These are phyloP conservation scores for Leccinellum luteum DNA, from an alignment of 768 basidiomycete species.

Conservation along the genomic window DNA sequence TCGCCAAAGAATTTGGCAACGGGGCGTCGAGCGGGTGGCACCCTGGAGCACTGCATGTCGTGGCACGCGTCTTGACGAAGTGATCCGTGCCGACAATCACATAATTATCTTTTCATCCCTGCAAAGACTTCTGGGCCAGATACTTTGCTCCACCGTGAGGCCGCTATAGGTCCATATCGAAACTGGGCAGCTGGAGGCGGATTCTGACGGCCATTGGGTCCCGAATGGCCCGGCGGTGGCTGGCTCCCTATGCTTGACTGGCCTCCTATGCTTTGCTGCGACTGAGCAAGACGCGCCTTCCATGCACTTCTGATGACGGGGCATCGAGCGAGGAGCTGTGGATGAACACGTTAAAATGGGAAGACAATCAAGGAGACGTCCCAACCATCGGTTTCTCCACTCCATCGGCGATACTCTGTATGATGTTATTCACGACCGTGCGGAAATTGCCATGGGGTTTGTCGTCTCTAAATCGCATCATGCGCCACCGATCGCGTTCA, in stretches of 20 bases:
- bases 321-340: constrained; percentile 66
- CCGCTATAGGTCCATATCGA: constrained; percentile 63
- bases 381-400: constrained; percentile 85
- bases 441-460: constrained; percentile 91
- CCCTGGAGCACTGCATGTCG: constrained; percentile 4
- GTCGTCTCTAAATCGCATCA: constrained; percentile 94
- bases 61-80: constrained; percentile 5
- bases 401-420: constrained; percentile 90
- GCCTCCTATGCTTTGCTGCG: constrained; percentile 24
- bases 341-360: constrained; percentile 14
- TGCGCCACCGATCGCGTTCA: constrained; percentile 65
- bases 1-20: constrained; percentile 1
- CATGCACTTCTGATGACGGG: constrained; percentile 66
- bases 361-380: constrained; percentile 11
- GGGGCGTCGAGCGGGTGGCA: constrained; percentile 3
- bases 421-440: constrained; percentile 81
- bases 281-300: constrained; percentile 60
- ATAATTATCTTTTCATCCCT: constrained; percentile 63
- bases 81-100: background rate
- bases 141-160: constrained; percentile 72
- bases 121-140: constrained; percentile 58
- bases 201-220: constrained; percentile 24
- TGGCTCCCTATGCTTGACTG: constrained; percentile 17
- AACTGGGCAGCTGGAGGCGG: constrained; percentile 17
- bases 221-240: constrained; percentile 15